Base-by-base conservation (phyloP, 2,329 filamentous ascomycete species). In the Colletotrichum chlorophyti region DNA sequence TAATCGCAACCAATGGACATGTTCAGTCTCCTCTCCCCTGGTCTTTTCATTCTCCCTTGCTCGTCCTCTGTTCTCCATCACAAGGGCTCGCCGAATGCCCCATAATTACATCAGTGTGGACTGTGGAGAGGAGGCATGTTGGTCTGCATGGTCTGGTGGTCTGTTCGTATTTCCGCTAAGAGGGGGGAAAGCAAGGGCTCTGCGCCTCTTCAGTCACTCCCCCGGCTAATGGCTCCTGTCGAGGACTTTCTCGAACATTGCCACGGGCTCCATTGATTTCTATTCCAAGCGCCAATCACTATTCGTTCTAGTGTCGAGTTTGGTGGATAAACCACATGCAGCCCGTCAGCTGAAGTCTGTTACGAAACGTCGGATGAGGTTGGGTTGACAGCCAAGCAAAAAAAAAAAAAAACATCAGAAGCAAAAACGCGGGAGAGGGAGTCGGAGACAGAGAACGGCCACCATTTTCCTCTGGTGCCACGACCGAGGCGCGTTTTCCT, bases 21-120 rank as follows among this genome's bases (percentile, higher is more conserved):
- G n/a, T n/a, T n/a, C n/a, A n/a, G n/a, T 41, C 19, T 12, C 45
- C 12, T 54, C 31, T 15, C 17, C n/a, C n/a, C n/a, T n/a, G n/a
- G n/a, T n/a, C n/a, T n/a, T n/a, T n/a, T n/a, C n/a, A n/a, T n/a
- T 41, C 19, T 12, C 45, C 12, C 49, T 26, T 15, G n/a, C 26
- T 19, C 27, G 27, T 26, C 29, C 50, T 37, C 26, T 55, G 43
- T 15, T 49, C 51, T 42, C 55, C 51, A 55, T 55, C 21, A 27
- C 24, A n/a, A 53, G 48, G 41, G 24, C 34, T 17, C 41, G 53
- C 53, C 53, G 40, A 17, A 41, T 34, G n/a, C 24, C 40, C 41
- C 27, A 41, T 27, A 17, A 59, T 59, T 59, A 49, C 51, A 59
- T 59, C 55, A 55, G 43, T 48, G 51, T 59, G 55, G 55, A 55